Evolutionary conservation across 805 yeast species (phyloP), one percentile per base, ranked within the genome.

Genomic region (Yarrowia sp.): DNA sequence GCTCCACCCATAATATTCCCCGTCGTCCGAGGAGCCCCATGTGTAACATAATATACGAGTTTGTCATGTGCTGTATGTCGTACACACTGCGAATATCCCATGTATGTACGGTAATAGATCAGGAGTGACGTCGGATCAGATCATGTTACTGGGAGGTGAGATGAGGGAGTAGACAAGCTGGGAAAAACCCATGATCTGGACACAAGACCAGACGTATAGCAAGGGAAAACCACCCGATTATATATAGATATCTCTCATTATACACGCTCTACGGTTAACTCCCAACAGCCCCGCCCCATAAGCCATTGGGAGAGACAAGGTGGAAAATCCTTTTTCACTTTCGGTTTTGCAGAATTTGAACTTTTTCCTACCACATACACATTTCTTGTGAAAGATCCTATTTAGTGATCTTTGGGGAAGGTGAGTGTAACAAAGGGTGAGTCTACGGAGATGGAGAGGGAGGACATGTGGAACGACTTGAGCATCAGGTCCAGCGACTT

Each of bases 351-450:
- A 41, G 36, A 39, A 35, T 55, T 55, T 55, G 61, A 41, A 55
- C 47, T 55, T 55, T 55, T 55, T 55, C 61, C 61, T 41, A 55
- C 61, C 61, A 55, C 61, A 55, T 51, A 55, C 61, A 55, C 61
- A 55, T 55, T 55, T 55, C 61, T 55, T 55, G 61, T 55, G 61
- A 55, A 55, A 55, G 61, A 55, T 55, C 61, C 61, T 55, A 55
- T 55, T 14, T 41, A 55, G 61, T 55, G 61, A 55, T 55, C 61
- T 55, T 55, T 55, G 61, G 61, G 61, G 61, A 55, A 55, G 61
- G 61, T 55, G 61, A 55, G 61, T 55, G 61, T 55, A 48, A 48
- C 55, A 14, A 48, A 48, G 43, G 61, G 61, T 39, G 61, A 41
- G 45, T 39, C 41, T 11, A 6, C 28, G 18, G 39, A 4, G 32